These are phyloP conservation scores for Flaveria bidentis DNA, from an alignment of 129 eudicot species.

Conservation along the genomic window DNA sequence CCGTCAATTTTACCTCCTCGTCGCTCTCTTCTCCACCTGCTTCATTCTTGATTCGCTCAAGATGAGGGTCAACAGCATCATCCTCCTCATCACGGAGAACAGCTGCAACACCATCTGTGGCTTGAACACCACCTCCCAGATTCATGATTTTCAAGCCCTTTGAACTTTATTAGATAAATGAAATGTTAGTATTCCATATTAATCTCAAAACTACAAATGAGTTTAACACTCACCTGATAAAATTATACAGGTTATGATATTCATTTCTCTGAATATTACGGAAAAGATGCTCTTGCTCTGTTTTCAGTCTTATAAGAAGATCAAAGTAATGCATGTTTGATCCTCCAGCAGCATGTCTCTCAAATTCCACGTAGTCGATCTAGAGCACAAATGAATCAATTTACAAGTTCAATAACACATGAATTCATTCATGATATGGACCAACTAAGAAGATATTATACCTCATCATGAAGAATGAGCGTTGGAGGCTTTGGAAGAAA, in stretches of 20 bases:
- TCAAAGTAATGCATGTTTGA: conserved; percentile 98
- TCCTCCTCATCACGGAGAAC: conserved; percentile 62
- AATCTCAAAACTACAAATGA: conserved; percentile 9
- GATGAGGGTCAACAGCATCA: conserved; percentile 91
- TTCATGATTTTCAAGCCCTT: conserved; percentile 90
- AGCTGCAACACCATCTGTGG: conserved; percentile 75
- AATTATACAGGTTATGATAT: conserved; percentile 75
- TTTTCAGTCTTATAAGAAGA: conserved; percentile 76
- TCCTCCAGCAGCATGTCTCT: conserved; percentile 96
- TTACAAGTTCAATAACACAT: conserved; percentile 8
- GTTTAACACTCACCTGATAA: conserved; percentile 65
- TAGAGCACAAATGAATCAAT: conserved; percentile 21
- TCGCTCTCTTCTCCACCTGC: conserved; percentile 90
- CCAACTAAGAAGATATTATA: conserved; percentile 23
- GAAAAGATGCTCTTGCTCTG: conserved; percentile 95
- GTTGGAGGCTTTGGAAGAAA: conserved; percentile 97
- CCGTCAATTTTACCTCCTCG: conserved; percentile 57
- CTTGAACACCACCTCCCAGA: conserved; percentile 56
- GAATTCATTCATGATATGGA: conserved; percentile 1
- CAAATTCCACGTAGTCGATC: conserved; percentile 96
- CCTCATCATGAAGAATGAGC: conserved; percentile 97
- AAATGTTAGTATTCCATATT: neutral
- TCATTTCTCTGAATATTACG: conserved; percentile 97
- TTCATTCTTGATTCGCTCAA: conserved; percentile 74
- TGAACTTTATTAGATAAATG: conserved; percentile 45